Base-by-base conservation (phyloP, 192 early-diverging fungal species). In the Pilobolus umbonatus region DNA sequence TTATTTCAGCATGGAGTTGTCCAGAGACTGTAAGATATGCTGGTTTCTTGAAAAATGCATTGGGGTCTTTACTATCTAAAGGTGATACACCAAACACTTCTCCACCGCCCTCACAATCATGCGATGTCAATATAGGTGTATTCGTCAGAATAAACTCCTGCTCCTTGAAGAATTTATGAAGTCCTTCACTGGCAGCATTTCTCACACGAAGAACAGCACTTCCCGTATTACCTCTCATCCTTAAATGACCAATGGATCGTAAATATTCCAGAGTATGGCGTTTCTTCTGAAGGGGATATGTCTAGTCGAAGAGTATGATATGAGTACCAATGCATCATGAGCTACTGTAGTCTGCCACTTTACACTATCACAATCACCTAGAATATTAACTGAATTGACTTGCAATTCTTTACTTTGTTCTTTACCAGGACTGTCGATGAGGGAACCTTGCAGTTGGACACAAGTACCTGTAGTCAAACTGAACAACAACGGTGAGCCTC, bases 41-140 rank as follows among this genome's bases (percentile, higher is more conserved):
- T 4, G 84, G 81, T 24, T 73, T 78, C 15, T 73, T 78, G 64
- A 95, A 95, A 53, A 92, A 95, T 22, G 82, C 85, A 9, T 62
- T 50, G 2, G 75, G 73, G 24, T 64, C 44, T 29, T 56, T 26
- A 1, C 42, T 11, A 29, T 69, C 65, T 12, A 69, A 53, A 0
- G 67, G 67, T 25, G 51, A n/a, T 17, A 87, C 76, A 28, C 79
- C 73, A 62, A 95, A 95, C 2, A 85, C 85, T 65, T 95, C 89
- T 7, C 93, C 91, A 11, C 86, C 93, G 28, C 91, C 93, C 57
- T 95, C 93, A 73, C 91, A 95, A 62, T 95, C 93, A 57, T 87
- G 83, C 5, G 85, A 75, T 10, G 93, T 95, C 61, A 95, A 45
- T 3, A 90, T 75, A 1, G 93, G 93, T 6, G 93, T 93, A 50